Evolutionary conservation across 2,329 filamentous ascomycete genomes (phyloP).

Genomic region (Trichoderma atrobrunneum): DNA sequence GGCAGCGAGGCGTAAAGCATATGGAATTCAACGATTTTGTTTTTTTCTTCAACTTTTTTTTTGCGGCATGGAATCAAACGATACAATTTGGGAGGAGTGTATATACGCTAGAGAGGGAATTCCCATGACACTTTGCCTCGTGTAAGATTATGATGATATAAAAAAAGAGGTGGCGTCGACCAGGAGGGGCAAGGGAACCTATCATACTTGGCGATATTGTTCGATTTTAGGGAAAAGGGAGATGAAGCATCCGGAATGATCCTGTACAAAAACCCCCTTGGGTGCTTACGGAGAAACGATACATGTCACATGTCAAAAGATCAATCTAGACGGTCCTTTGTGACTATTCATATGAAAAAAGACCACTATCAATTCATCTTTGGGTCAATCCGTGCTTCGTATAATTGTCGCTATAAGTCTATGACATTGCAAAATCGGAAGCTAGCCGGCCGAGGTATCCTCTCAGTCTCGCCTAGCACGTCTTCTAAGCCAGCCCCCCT

Average conservation of each 20-base stretch:
- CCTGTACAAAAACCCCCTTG: not conserved
- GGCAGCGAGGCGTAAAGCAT: slow-evolving; percentile 30
- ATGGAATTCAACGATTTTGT: not conserved
- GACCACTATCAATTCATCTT: not conserved
- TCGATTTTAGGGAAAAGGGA: not conserved
- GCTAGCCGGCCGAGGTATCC: not conserved
- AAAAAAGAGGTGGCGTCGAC: not conserved
- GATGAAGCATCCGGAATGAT: not conserved
- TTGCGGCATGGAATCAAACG: not conserved
- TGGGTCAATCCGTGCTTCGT: not conserved
- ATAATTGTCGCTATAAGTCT: slow-evolving; percentile 4
- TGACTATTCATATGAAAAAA: not conserved
- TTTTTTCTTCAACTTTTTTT: not conserved
- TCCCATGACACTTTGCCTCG: not conserved
- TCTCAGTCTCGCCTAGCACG: not conserved
- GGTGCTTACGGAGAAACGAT: not conserved
- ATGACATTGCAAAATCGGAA: not conserved
- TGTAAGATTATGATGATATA: slow-evolving; percentile 15
- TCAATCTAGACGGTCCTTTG: not conserved
- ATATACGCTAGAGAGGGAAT: not conserved
- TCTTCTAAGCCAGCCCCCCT: not conserved
- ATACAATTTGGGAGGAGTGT: not conserved
- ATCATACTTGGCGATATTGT: not conserved
- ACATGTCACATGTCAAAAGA: not conserved
- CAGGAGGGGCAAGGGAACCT: not conserved